These are phyloP conservation scores for Podospora fimiseda DNA, from an alignment of 495 filamentous ascomycete genomes.

Conservation along the genomic window DNA sequence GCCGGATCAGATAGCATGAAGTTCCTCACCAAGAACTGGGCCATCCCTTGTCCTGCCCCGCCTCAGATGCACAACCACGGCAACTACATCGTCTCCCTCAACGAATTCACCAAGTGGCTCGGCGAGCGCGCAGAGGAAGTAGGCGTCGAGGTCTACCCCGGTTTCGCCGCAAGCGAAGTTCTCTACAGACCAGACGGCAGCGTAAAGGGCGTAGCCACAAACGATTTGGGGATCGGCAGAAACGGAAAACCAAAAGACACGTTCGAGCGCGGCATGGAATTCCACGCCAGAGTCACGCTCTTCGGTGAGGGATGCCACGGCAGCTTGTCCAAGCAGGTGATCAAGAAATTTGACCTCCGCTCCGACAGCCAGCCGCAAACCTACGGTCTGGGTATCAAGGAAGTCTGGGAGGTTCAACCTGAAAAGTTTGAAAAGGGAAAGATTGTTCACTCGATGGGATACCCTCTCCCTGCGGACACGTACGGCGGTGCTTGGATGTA, in stretches of 20 bases:
- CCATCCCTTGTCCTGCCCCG: conserved; percentile 76
- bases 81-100: conserved; percentile 95
- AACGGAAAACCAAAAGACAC: conserved; percentile 78
- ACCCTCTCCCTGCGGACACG: conserved; percentile 79
- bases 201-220: conserved; percentile 92
- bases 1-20: conserved; percentile 83
- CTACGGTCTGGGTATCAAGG: conserved; percentile 90
- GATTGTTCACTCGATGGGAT: conserved; percentile 87
- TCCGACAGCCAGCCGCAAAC: conserved; percentile 88
- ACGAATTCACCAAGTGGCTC: conserved; percentile 90
- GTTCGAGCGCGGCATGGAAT: conserved; percentile 99
- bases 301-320: conserved; percentile 96
- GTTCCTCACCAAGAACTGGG: conserved; percentile 77
- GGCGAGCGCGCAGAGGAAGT: conserved; percentile 91
- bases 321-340: conserved; percentile 89
- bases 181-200: conserved; percentile 81
- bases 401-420: conserved; percentile 93
- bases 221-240: conserved; percentile 79
- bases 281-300: conserved; percentile 89
- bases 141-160: conserved; percentile 97
- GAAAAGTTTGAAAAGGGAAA: conserved; percentile 87
- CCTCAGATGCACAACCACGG: conserved; percentile 98
- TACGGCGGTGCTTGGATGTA: conserved; percentile 99
- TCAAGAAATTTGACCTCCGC: conserved; percentile 89
- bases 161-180: conserved; percentile 90